A percentile compares a stretch with the other conserved stretches of the same genome.
Evolutionary conservation across 306 rosid species (phyloP).

Genomic region (Fragaria vesca): DNA sequence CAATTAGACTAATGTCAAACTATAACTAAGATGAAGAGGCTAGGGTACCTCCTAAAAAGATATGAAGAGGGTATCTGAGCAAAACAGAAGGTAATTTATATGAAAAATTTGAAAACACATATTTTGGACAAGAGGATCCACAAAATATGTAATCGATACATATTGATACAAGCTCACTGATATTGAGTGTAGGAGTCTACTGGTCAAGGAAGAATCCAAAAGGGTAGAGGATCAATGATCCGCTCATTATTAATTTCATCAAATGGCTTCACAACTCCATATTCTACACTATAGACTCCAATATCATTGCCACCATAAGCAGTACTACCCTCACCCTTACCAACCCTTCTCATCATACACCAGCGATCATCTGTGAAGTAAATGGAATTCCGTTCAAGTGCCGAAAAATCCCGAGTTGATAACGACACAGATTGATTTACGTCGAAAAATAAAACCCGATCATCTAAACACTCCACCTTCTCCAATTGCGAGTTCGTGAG

Average conservation of each 20-base stretch:
- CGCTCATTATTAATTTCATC: background rate
- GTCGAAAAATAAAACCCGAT: constrained; percentile 2
- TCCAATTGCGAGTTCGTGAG: background rate
- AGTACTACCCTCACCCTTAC: background rate
- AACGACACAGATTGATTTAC: background rate
- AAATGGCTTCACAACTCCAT: background rate
- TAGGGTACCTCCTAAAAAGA: too few species aligned
- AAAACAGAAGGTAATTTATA: too few species aligned
- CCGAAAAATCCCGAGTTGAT: background rate
- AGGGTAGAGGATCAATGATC: background rate
- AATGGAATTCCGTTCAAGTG: background rate
- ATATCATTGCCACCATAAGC: background rate
- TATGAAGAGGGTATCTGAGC: too few species aligned
- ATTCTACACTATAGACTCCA: constrained; percentile 3
- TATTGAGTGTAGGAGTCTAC: too few species aligned
- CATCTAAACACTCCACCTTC: background rate
- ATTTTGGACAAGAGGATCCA: too few species aligned
- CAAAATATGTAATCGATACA: too few species aligned
- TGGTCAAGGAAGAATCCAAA: background rate
- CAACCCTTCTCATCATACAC: background rate
- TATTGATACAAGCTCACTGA: too few species aligned
- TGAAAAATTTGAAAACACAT: too few species aligned
- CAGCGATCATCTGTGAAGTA: constrained; percentile 6
- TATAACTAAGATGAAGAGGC: too few species aligned
- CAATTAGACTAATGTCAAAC: too few species aligned